A percentile compares a stretch with the other conserved stretches of the same genome.
phyloP scores from a whole-genome alignment of 495 filamentous ascomycete genomes.

The Astrothelium macrocarpum region DNA sequence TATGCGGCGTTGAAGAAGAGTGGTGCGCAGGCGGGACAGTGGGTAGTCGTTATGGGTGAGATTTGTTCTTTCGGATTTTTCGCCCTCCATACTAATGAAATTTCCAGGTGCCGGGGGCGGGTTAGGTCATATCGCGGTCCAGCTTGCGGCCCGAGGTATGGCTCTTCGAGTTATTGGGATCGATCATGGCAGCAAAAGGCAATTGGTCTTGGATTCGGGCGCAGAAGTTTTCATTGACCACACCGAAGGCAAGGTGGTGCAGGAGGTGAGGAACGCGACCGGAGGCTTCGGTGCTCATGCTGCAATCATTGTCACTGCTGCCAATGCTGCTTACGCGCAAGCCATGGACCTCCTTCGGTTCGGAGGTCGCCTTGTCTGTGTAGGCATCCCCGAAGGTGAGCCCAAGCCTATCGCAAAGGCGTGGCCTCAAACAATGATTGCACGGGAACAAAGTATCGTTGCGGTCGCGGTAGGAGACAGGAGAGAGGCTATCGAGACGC shows the following conservation, averaged over 20 bases:
- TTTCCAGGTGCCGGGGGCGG: conserved; percentile 50
- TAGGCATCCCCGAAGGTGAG: conserved; percentile 58
- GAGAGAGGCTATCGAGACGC: conserved; percentile 53
- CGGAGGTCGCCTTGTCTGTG: conserved; percentile 54
- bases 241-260: conserved; percentile 42
- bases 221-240: conserved; percentile 62
- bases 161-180: conserved; percentile 59
- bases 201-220: conserved; percentile 48
- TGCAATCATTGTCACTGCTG: conserved; percentile 54
- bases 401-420: conserved; percentile 48
- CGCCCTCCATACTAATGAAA: neutral
- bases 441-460: conserved; percentile 46
- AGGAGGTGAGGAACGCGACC: conserved; percentile 44
- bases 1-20: conserved; percentile 42
- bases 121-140: conserved; percentile 56
- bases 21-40: conserved; percentile 49
- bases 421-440: conserved; percentile 42
- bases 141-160: conserved; percentile 54
- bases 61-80: conserved; percentile 4
- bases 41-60: conserved; percentile 51
- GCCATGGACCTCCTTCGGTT: conserved; percentile 47
- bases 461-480: conserved; percentile 57
- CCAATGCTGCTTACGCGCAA: conserved; percentile 52
- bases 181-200: conserved; percentile 54
- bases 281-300: conserved; percentile 55